Evolutionary conservation across 441 rosid species (phyloP).

Genomic region (Jatropha podagrica): DNA sequence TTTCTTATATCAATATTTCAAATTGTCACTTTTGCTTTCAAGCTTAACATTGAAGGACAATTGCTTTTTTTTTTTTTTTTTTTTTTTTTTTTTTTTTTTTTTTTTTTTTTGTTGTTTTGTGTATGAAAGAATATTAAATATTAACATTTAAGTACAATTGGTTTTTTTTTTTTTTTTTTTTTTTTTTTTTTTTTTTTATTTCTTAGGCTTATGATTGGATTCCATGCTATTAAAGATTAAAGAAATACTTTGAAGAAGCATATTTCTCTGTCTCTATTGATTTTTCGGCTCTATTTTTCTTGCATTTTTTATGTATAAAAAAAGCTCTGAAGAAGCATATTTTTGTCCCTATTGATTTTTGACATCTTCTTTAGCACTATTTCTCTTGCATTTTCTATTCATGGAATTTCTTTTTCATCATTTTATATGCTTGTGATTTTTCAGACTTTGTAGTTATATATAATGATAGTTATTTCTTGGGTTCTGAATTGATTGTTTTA

Average conservation of each 20-base stretch:
- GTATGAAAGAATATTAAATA: too few species aligned
- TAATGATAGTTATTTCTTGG: not conserved
- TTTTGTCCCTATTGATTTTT: not conserved
- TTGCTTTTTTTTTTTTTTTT: not conserved
- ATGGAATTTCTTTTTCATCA: not conserved
- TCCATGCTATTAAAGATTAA: not conserved
- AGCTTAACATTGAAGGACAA: not conserved
- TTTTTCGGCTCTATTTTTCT: not conserved
- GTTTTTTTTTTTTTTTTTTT: too few species aligned
- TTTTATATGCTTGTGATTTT: too few species aligned
- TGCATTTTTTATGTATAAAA: not conserved
- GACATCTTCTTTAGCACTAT: not conserved
- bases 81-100: too few species aligned
- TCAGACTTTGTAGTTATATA: too few species aligned
- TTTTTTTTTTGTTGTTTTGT: too few species aligned
- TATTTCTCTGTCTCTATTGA: not conserved
- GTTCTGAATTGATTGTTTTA: not conserved
- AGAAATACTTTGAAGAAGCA: not conserved
- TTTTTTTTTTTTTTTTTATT: too few species aligned
- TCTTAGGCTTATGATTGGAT: not conserved
- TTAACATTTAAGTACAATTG: not conserved
- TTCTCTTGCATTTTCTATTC: not conserved
- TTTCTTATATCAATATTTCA: not conserved
- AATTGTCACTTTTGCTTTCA: not conserved
- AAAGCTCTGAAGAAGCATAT: not conserved